A percentile compares a stretch with the other conserved stretches of the same genome.
Conservation (phyloP, 495 filamentous ascomycete species). For the Neurospora sp. region DNA sequence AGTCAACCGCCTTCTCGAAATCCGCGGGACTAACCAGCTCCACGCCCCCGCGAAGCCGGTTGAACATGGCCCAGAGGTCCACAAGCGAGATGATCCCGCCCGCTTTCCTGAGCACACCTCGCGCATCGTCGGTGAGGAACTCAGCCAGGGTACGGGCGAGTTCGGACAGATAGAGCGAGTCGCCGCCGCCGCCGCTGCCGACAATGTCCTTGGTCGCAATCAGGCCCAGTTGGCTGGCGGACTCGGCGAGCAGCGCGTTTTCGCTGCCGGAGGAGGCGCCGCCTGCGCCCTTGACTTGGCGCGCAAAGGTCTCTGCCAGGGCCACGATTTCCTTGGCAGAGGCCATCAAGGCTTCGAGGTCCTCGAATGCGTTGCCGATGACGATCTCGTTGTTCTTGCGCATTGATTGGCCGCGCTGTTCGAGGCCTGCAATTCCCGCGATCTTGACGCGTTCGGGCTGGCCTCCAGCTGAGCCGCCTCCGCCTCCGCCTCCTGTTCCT, state of each 20-base stretch:
- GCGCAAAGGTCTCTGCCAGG: conserved; percentile 78
- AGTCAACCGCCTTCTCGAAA: conserved; percentile 75
- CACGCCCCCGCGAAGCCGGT: conserved; percentile 87
- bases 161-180: conserved; percentile 59
- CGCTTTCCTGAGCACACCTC: conserved; percentile 69
- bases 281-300: conserved; percentile 47
- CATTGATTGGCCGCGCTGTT: conserved; percentile 69
- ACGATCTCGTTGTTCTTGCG: conserved; percentile 86
- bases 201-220: conserved; percentile 91
- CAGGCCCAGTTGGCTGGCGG: conserved; percentile 74
- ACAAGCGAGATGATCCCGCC: conserved; percentile 93
- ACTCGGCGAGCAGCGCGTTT: conserved; percentile 67
- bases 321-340: conserved; percentile 93
- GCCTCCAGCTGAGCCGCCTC: neutral
- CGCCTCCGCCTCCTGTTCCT: conserved; percentile 4
- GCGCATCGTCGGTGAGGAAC: conserved; percentile 82
- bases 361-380: conserved; percentile 91
- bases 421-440: conserved; percentile 87
- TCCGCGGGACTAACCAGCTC: conserved; percentile 88
- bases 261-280: conserved; percentile 52
- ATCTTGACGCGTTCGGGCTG: conserved; percentile 42
- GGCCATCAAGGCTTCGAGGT: conserved; percentile 92
- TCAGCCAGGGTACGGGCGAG: conserved; percentile 84
- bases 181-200: conserved; percentile 29
- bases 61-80: conserved; percentile 95